Base-by-base conservation (phyloP, 1,284 basidiomycete genomes). In the Apiotrichum sp. region DNA sequence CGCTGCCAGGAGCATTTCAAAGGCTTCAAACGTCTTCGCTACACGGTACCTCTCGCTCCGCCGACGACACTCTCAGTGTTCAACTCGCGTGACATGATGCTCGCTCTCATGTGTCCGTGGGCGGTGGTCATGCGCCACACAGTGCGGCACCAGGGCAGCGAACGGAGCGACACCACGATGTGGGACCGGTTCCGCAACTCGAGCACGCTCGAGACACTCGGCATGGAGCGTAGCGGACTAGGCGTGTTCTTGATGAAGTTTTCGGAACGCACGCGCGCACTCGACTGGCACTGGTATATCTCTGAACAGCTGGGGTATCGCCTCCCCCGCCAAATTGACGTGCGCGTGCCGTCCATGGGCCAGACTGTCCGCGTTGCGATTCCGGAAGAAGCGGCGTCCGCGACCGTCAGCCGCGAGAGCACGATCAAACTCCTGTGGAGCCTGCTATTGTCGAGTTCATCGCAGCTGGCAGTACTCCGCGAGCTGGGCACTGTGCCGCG, bases 251-350 rank as follows among this genome's bases (percentile, higher is more conserved):
- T 75, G 31, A 50, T 77, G 44, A 69, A 73, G 50, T 61, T 73
- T 22, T 58, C 63, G 6, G 69, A 73, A 46, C 56, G 69, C 22
- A 69, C 69, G 3, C 62, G 75, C 49, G 67, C 72, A 4, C 53
- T 72, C 44, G 75, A 77, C 56, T 77, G 74, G 75, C 72, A 66
- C 47, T 77, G 73, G 73, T 71, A 73, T 59, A 57, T 75, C 22
- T 70, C 67, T 60, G 61, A 68, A 32, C 71, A 75, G 42, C 59
- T 75, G 6, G 71, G 65, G 4, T 66, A 67, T 3, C 59, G 66
- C 38, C 59, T 75, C 3, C 74, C 75, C 0, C 41, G 39, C 8
- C 55, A 63, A 16, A 54, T 77, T 33, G 71, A 75, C 47, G 62
- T 77, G 22, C 42, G 51, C 4, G 55, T 73, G 6, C 72, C 75